Conservation (phyloP, 192 early-diverging fungal genomes). For the Entrophospora sp. region DNA sequence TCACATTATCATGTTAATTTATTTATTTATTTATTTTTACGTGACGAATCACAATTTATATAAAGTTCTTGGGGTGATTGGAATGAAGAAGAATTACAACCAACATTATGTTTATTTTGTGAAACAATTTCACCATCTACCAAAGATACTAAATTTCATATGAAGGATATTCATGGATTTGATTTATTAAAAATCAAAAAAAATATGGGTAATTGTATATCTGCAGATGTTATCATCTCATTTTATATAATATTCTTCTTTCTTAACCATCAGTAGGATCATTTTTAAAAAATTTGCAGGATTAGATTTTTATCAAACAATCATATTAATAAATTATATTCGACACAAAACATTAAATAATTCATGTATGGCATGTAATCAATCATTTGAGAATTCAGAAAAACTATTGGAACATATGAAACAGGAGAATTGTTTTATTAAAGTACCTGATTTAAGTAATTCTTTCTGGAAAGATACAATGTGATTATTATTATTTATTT, state of each 20-base stretch:
- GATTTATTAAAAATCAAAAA: slow-evolving; percentile 54
- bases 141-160: slow-evolving; percentile 59
- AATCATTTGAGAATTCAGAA: slow-evolving; percentile 33
- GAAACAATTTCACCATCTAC: slow-evolving; percentile 49
- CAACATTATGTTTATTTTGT: slow-evolving; percentile 79
- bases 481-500: slow-evolving; percentile 23
- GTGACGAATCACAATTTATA: slow-evolving; percentile 25
- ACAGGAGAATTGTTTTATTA: slow-evolving; percentile 38
- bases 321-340: slow-evolving; percentile 81
- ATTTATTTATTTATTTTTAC: background rate
- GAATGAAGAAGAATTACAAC: slow-evolving; percentile 56
- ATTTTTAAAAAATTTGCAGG: slow-evolving; percentile 18
- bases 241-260: background rate
- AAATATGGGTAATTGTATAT: slow-evolving; percentile 15
- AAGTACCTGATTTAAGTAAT: slow-evolving; percentile 42
- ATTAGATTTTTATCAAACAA: slow-evolving; percentile 78
- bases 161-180: slow-evolving; percentile 68
- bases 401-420: slow-evolving; percentile 59
- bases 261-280: background rate
- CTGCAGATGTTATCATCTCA: background rate
- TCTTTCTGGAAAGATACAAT: slow-evolving; percentile 69
- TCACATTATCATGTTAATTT: slow-evolving; percentile 26
- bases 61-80: slow-evolving; percentile 72
- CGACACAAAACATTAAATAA: slow-evolving; percentile 53
- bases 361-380: slow-evolving; percentile 64